Conservation (phyloP, 1,284 basidiomycete genomes). For the Meripilus lineatus region DNA sequence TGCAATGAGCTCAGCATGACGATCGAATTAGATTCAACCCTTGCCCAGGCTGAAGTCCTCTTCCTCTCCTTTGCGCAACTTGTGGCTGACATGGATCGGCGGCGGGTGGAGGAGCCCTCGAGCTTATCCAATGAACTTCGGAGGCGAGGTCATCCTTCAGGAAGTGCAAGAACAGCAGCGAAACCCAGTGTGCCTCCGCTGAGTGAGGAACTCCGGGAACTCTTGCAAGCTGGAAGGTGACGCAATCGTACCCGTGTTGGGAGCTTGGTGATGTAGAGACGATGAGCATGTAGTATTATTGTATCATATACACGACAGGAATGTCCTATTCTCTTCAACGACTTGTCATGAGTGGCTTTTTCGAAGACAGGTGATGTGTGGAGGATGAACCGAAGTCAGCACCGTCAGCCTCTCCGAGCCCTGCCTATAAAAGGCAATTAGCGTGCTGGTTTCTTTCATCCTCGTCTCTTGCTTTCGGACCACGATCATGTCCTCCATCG, state of each 20-base stretch:
- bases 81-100: constrained; percentile 84
- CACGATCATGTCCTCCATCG: no score
- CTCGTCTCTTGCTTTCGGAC: no score
- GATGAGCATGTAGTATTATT: neutral
- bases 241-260: neutral
- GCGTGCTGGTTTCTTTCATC: no score
- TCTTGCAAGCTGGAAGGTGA: constrained; percentile 41
- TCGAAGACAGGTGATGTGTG: neutral
- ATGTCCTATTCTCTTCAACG: neutral
- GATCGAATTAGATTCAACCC: constrained; percentile 87
- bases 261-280: neutral
- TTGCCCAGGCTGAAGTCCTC: constrained; percentile 91
- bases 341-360: neutral
- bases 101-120: constrained; percentile 47
- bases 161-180: constrained; percentile 14
- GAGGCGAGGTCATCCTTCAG: constrained; percentile 10
- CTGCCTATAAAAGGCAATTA: no score
- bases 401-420: no score
- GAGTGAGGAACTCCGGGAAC: constrained; percentile 53
- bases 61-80: constrained; percentile 82
- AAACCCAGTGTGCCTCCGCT: constrained; percentile 26
- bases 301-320: neutral
- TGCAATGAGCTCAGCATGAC: constrained; percentile 93
- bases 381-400: no score
- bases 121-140: constrained; percentile 10